These are phyloP conservation scores for Diplodia intermedia DNA, from an alignment of 2,329 filamentous ascomycete species.

Conservation along the genomic window DNA sequence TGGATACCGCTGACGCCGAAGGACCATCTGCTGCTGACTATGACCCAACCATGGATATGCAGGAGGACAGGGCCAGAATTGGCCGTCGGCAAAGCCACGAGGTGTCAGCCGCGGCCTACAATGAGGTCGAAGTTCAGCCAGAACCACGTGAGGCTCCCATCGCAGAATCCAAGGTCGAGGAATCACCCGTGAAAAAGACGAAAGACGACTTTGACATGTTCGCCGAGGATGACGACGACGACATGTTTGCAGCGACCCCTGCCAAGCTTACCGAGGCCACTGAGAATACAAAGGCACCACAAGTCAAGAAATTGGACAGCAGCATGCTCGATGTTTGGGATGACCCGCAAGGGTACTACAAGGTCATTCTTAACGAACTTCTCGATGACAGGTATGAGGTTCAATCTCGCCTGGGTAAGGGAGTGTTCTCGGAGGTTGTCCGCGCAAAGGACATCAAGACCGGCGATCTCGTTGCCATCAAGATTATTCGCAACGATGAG, in stretches of 20 bases:
- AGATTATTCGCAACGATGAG: conserved; percentile 94
- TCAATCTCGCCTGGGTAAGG: conserved; percentile 84
- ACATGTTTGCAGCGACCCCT: conserved; percentile 88
- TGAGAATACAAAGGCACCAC: conserved; percentile 38
- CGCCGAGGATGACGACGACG: conserved; percentile 68
- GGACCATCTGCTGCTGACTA: conserved; percentile 93
- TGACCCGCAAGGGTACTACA: conserved; percentile 95
- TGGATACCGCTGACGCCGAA: conserved; percentile 59
- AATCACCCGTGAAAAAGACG: conserved; percentile 44
- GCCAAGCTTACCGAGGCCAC: conserved; percentile 58
- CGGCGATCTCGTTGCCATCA: conserved; percentile 82
- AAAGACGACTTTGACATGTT: conserved; percentile 70
- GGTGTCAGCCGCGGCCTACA: conserved; percentile 15
- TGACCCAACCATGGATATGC: conserved; percentile 86
- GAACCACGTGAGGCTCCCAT: conserved; percentile 60
- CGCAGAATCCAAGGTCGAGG: conserved; percentile 48
- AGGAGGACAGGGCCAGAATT: conserved; percentile 77
- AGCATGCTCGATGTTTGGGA: conserved; percentile 75
- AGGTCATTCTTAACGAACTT: conserved; percentile 88
- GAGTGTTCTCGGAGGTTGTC: conserved; percentile 97
- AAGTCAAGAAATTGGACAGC: conserved; percentile 67
- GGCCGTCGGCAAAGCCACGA: conserved; percentile 58
- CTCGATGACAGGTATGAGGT: conserved; percentile 89
- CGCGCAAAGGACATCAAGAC: conserved; percentile 76
- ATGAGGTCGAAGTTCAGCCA: conserved; percentile 54